Percentiles rank a stretch among this genome's conserved stretches.
Conservation (phyloP, 2,329 filamentous ascomycete species). For the Zasmidium cellare region DNA sequence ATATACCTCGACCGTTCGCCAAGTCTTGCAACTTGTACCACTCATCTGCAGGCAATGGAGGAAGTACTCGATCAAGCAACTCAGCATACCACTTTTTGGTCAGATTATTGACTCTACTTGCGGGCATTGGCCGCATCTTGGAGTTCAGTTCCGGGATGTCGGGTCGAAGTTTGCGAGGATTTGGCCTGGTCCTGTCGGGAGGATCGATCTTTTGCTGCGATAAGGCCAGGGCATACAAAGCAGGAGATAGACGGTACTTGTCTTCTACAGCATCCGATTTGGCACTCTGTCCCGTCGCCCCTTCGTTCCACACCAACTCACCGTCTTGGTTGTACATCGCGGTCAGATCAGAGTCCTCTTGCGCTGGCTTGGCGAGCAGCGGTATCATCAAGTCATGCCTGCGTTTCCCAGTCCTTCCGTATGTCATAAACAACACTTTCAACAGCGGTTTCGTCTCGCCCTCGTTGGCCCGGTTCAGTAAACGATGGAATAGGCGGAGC, state of each 20-base stretch:
- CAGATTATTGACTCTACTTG: conserved; percentile 44
- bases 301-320: not conserved
- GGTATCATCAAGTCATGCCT: conserved; percentile 48
- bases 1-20: conserved; percentile 28
- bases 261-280: not conserved
- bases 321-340: not conserved
- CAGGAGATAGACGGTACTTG: conserved; percentile 31
- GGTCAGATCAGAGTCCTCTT: not conserved
- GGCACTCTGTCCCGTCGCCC: not conserved
- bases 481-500: conserved; percentile 45
- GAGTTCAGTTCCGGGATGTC: conserved; percentile 45
- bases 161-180: conserved; percentile 26
- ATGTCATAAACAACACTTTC: conserved; percentile 55
- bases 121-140: conserved; percentile 49
- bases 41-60: conserved; percentile 46
- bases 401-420: conserved; percentile 57
- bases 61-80: conserved; percentile 43
- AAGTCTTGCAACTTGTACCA: conserved; percentile 46
- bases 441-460: conserved; percentile 54
- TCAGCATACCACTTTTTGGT: conserved; percentile 45
- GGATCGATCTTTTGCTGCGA: conserved; percentile 32
- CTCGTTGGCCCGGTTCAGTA: conserved; percentile 55
- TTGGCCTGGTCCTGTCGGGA: conserved; percentile 32
- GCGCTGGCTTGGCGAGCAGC: conserved; percentile 12
- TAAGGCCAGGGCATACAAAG: conserved; percentile 30